A percentile compares a stretch with the other conserved stretches of the same genome.
Conservation (phyloP, 495 filamentous ascomycete species). For the Podospora pseudocomata region DNA sequence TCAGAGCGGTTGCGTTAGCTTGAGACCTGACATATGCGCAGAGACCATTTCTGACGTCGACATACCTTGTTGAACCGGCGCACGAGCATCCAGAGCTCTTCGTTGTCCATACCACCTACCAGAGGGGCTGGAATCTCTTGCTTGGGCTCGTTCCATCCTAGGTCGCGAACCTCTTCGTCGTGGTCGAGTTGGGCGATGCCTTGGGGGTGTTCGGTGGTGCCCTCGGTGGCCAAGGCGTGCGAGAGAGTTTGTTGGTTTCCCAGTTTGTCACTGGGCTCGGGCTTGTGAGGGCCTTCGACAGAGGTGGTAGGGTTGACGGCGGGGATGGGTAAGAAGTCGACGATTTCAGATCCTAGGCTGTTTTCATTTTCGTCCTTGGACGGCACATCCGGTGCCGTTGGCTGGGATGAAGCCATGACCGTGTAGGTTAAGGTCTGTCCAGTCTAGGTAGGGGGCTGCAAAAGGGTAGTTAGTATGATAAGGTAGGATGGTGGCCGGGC, state of each 20-base stretch:
- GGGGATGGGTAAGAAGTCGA: slow-evolving; percentile 37
- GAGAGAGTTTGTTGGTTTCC: slow-evolving; percentile 36
- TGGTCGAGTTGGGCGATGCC: slow-evolving; percentile 34
- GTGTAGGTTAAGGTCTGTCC: not conserved
- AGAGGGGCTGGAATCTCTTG: slow-evolving; percentile 57
- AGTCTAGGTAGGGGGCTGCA: too few relatives aligned
- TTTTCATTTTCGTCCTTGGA: slow-evolving; percentile 18
- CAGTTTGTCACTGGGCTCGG: slow-evolving; percentile 23
- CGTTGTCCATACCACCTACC: slow-evolving; percentile 72
- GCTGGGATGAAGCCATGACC: not conserved
- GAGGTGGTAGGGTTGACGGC: slow-evolving; percentile 26
- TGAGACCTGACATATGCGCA: not conserved
- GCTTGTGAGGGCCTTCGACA: slow-evolving; percentile 12
- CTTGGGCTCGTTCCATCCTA: slow-evolving; percentile 69
- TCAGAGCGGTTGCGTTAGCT: not conserved
- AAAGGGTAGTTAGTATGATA: too few relatives aligned
- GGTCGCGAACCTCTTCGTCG: slow-evolving; percentile 53
- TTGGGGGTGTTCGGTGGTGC: slow-evolving; percentile 29
- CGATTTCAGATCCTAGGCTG: slow-evolving; percentile 26
- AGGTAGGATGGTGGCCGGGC: too few relatives aligned
- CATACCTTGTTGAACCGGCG: slow-evolving; percentile 79
- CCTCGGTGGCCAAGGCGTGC: slow-evolving; percentile 34
- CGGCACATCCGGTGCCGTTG: not conserved
- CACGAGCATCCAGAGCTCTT: slow-evolving; percentile 77
- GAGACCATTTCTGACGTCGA: not conserved